Conservation (phyloP, 176 grass and related monocot genomes). For the Ensete glaucum region DNA sequence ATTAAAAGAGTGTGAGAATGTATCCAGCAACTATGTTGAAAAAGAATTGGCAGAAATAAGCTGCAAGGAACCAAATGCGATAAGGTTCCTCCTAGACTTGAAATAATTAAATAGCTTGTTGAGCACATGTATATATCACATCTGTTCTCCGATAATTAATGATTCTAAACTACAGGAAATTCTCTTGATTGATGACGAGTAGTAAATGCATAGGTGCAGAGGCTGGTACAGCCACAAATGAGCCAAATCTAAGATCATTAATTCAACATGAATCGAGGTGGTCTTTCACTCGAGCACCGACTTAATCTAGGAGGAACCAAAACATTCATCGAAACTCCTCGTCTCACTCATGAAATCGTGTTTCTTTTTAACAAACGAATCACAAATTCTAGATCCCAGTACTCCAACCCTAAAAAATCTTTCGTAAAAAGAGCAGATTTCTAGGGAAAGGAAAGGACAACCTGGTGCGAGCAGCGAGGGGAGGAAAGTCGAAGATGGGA, state of each 20-base stretch:
- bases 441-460: neutral
- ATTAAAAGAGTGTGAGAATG: too few relatives aligned
- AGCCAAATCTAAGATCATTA: neutral
- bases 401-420: neutral
- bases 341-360: too few relatives aligned
- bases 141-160: neutral
- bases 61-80: too few relatives aligned
- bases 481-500: constrained; percentile 95
- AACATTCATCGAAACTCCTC: neutral
- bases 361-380: neutral
- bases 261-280: neutral
- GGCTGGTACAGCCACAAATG: neutral
- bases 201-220: neutral
- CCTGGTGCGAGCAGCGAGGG: constrained; percentile 83
- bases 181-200: neutral
- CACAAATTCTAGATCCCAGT: neutral
- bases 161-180: too few relatives aligned
- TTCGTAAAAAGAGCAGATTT: neutral
- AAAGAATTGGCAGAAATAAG: too few relatives aligned
- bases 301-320: neutral
- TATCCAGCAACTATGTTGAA: too few relatives aligned
- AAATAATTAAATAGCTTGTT: too few relatives aligned
- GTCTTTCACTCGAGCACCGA: too few relatives aligned
- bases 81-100: too few relatives aligned
- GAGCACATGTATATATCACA: neutral